A percentile compares a stretch with the other conserved stretches of the same genome.
Conservation (phyloP, 352 stramenopile genomes). For the Phytophthora boehmeriae region DNA sequence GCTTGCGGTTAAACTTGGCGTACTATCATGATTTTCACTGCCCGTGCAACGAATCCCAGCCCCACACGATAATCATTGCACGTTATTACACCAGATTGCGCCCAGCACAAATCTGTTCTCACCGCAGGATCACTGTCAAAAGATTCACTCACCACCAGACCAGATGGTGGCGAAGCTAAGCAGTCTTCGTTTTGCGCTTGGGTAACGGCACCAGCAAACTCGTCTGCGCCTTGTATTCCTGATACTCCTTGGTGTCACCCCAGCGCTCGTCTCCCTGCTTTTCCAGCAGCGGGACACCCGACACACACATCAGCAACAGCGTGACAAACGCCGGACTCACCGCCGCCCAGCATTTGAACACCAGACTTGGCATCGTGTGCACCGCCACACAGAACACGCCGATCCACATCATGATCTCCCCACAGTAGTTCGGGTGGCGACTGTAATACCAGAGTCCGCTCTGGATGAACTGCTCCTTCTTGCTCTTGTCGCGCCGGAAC, state of each 20-base stretch:
- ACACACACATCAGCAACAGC: slow-evolving; percentile 64
- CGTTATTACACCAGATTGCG: no score
- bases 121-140: no score
- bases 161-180: not conserved
- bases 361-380: slow-evolving; percentile 48
- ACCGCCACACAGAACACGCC: slow-evolving; percentile 56
- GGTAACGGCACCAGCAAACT: slow-evolving; percentile 57
- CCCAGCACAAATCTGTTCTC: no score
- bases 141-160: no score
- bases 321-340: slow-evolving; percentile 71
- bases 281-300: slow-evolving; percentile 79
- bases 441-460: slow-evolving; percentile 84
- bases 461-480: slow-evolving; percentile 80
- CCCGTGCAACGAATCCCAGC: no score
- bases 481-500: slow-evolving; percentile 62
- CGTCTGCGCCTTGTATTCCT: slow-evolving; percentile 74
- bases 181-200: slow-evolving; percentile 9
- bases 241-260: slow-evolving; percentile 60
- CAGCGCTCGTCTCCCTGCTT: slow-evolving; percentile 70
- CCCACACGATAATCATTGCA: no score
- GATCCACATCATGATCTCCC: slow-evolving; percentile 91
- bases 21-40: no score
- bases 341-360: slow-evolving; percentile 45
- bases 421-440: slow-evolving; percentile 93
- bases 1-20: no score